Percentiles rank a stretch among this genome's conserved stretches.
These are phyloP conservation scores for Aaosphaeria pasadenensis DNA, from an alignment of 2,329 filamentous ascomycete genomes.

Conservation along the genomic window DNA sequence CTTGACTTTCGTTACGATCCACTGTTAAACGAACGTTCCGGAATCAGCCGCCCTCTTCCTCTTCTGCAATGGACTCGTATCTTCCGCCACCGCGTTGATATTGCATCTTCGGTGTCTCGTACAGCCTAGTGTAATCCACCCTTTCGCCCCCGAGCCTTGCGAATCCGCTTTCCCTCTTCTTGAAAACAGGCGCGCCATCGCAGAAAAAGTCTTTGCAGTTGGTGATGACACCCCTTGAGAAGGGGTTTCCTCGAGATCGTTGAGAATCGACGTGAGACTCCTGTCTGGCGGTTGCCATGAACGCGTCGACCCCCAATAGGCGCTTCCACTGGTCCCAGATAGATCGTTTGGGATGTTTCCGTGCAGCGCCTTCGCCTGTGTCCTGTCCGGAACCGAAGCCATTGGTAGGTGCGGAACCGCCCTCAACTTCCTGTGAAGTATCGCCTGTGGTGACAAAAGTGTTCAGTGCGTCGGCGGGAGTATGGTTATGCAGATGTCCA, in stretches of 20 bases:
- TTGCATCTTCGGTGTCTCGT: conserved; percentile 77
- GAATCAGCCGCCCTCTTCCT: conserved; percentile 16
- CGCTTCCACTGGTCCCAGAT: conserved; percentile 78
- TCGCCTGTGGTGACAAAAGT: conserved; percentile 73
- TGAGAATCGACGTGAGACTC: conserved; percentile 55
- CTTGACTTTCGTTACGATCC: no score
- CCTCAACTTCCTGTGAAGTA: conserved; percentile 55
- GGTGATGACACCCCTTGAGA: conserved; percentile 74
- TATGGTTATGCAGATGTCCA: conserved; percentile 62
- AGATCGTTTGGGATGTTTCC: conserved; percentile 58
- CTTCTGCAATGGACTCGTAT: conserved; percentile 58
- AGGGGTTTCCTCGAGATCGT: conserved; percentile 68
- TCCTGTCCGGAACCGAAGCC: conserved; percentile 64
- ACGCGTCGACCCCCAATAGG: conserved; percentile 86
- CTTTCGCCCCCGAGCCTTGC: conserved; percentile 74
- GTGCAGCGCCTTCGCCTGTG: conserved; percentile 33
- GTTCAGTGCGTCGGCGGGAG: conserved; percentile 59
- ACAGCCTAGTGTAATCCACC: conserved; percentile 86
- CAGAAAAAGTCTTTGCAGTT: conserved; percentile 98
- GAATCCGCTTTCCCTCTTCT: conserved; percentile 67
- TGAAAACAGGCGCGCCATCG: conserved; percentile 79
- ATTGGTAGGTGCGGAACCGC: conserved; percentile 36
- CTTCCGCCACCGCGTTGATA: conserved; percentile 45
- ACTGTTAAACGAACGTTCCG: no score
- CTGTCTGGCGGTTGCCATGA: conserved; percentile 83